These are phyloP conservation scores for Xylaria curta DNA, from an alignment of 495 filamentous ascomycete species.

Conservation along the genomic window DNA sequence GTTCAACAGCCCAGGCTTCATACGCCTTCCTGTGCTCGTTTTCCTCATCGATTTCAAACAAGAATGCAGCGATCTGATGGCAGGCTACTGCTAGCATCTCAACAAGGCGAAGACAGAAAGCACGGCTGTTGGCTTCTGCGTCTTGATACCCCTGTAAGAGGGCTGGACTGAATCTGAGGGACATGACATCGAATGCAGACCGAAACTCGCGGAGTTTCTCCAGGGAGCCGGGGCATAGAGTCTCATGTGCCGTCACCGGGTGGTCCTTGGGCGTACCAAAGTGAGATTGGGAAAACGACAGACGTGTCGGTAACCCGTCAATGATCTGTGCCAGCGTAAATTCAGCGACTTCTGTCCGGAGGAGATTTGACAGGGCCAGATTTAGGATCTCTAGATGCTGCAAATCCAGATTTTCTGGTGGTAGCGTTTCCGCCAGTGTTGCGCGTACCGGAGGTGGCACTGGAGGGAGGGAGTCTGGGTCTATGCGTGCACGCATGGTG, in stretches of 20 bases:
- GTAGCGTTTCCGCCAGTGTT: conserved; percentile 1
- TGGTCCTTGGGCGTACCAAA: conserved; percentile 20
- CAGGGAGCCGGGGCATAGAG: conserved; percentile 36
- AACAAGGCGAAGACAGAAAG: conserved; percentile 38
- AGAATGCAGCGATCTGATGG: conserved; percentile 41
- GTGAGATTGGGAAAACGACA: conserved; percentile 13
- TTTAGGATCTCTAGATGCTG: conserved; percentile 28
- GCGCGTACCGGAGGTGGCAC: conserved; percentile 7
- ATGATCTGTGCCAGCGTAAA: conserved; percentile 44
- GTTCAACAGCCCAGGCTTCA: background rate
- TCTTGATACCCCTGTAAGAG: conserved; percentile 34
- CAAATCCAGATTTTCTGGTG: conserved; percentile 11
- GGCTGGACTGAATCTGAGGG: conserved; percentile 29
- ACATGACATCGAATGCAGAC: conserved; percentile 23
- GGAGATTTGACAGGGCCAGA: conserved; percentile 31
- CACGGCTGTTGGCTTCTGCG: conserved; percentile 29
- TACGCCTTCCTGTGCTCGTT: background rate
- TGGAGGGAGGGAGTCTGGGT: background rate
- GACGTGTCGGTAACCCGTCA: conserved; percentile 38
- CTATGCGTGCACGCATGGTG: conserved; percentile 7
- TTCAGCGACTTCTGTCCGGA: conserved; percentile 36
- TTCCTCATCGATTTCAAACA: conserved; percentile 28
- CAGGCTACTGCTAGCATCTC: conserved; percentile 40
- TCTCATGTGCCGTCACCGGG: conserved; percentile 30
- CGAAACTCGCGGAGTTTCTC: conserved; percentile 31